Evolutionary conservation across 2,329 filamentous ascomycete genomes (phyloP).

Genomic region (Aspergillus sp.): DNA sequence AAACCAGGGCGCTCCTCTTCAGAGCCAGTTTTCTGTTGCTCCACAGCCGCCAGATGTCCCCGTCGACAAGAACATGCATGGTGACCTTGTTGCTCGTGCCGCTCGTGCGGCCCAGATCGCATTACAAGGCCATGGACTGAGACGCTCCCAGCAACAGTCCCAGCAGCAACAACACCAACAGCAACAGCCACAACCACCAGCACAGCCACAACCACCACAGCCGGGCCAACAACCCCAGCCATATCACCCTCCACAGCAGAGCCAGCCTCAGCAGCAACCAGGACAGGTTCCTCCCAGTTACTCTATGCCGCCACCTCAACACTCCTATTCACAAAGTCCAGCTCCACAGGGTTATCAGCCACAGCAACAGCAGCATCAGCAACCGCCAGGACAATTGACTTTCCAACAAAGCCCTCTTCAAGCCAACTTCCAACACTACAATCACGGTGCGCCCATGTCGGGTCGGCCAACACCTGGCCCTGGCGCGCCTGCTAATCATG

Average conservation of each 20-base stretch:
- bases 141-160: constrained; percentile 29
- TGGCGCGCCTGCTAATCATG: constrained; percentile 30
- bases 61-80: constrained; percentile 34
- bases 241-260: constrained; percentile 11
- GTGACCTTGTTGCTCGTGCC: constrained; percentile 42
- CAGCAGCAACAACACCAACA: constrained; percentile 26
- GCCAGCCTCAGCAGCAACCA: constrained; percentile 12
- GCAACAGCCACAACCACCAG: constrained; percentile 15
- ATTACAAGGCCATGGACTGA: constrained; percentile 37
- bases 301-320: constrained; percentile 20
- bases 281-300: constrained; percentile 31
- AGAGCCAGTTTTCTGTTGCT: constrained; percentile 36
- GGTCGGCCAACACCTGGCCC: constrained; percentile 27
- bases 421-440: constrained; percentile 37
- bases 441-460: constrained; percentile 24
- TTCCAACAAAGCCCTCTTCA: constrained; percentile 38
- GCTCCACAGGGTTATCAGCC: constrained; percentile 26
- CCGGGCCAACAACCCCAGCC: constrained; percentile 9
- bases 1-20: constrained; percentile 28
- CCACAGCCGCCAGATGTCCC: constrained; percentile 34
- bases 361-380: constrained; percentile 12
- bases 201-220: constrained; percentile 3
- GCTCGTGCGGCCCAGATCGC: constrained; percentile 44
- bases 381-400: constrained; percentile 23
- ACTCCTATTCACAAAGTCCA: constrained; percentile 29